Percentiles rank a stretch among this genome's conserved stretches.
phyloP scores from a whole-genome alignment of 768 basidiomycete genomes.

The Tylopilus intermedius region DNA sequence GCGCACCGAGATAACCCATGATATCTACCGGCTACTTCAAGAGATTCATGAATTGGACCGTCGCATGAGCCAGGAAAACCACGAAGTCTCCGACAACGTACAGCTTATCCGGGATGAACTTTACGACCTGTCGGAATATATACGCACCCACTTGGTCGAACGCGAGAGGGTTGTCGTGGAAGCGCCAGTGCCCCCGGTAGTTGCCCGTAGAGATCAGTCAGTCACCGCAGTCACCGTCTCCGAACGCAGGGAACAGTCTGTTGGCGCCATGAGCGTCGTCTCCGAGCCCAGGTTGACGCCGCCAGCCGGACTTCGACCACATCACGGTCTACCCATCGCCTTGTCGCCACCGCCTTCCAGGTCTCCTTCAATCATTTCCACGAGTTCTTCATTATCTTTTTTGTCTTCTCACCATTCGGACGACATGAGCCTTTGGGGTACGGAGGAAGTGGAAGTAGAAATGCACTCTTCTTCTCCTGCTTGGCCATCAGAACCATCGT shows the following conservation, averaged over 20 bases:
- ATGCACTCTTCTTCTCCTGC: conserved; percentile 33
- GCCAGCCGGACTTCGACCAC: conserved; percentile 25
- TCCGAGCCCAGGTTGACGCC: conserved; percentile 30
- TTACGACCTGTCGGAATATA: conserved; percentile 52
- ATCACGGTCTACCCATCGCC: conserved; percentile 27
- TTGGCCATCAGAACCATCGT: conserved; percentile 32
- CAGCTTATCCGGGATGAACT: conserved; percentile 67
- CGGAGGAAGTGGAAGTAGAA: conserved; percentile 24
- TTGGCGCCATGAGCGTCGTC: conserved; percentile 41
- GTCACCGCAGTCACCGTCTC: conserved; percentile 43
- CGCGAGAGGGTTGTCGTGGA: conserved; percentile 12
- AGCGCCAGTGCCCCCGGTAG: conserved; percentile 10
- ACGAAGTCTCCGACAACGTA: conserved; percentile 62
- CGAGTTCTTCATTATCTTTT: conserved; percentile 37
- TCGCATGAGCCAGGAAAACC: conserved; percentile 56
- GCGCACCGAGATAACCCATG: conserved; percentile 42
- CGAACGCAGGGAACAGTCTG: conserved; percentile 38
- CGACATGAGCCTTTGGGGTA: conserved; percentile 46
- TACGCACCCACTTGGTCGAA: conserved; percentile 38
- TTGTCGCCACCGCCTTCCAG: conserved; percentile 42
- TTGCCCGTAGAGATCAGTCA: conserved; percentile 36
- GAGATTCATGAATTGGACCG: conserved; percentile 62
- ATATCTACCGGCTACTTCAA: conserved; percentile 47
- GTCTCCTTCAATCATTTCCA: conserved; percentile 38
- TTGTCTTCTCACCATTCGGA: conserved; percentile 71